Conservation (phyloP, 129 eudicot species). For the Tagetes patula region DNA sequence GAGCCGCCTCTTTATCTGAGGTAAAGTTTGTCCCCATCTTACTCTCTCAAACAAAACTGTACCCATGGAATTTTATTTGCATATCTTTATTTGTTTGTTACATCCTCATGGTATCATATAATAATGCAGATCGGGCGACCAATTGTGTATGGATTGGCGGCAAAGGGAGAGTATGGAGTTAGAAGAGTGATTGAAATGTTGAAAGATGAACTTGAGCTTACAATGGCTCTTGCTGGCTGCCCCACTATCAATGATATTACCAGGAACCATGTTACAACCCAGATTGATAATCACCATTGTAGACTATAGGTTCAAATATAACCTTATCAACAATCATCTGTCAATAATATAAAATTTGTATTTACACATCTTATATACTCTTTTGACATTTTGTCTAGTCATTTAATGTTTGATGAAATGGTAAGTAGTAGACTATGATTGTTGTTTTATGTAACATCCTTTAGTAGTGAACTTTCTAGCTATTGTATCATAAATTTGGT, state of each 20-base stretch:
- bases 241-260: constrained; percentile 53
- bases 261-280: constrained; percentile 55
- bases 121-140: constrained; percentile 67
- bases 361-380: not conserved
- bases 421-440: no score
- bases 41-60: no score
- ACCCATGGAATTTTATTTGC: no score
- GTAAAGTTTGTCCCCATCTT: no score
- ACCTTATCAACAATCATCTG: not conserved
- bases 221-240: constrained; percentile 87
- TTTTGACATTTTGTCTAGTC: not conserved
- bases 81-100: not conserved
- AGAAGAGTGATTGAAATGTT: constrained; percentile 57
- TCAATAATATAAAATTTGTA: not conserved
- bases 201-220: constrained; percentile 72
- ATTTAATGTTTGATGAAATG: no score
- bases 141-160: constrained; percentile 62
- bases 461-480: no score
- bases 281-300: constrained; percentile 29
- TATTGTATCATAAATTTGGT: no score
- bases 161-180: constrained; percentile 62
- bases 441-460: no score
- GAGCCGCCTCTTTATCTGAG: no score
- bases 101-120: not conserved
- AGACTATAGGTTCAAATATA: constrained; percentile 25